Conservation (phyloP, 1,284 basidiomycete species). For the Ustilago xerochloae region DNA sequence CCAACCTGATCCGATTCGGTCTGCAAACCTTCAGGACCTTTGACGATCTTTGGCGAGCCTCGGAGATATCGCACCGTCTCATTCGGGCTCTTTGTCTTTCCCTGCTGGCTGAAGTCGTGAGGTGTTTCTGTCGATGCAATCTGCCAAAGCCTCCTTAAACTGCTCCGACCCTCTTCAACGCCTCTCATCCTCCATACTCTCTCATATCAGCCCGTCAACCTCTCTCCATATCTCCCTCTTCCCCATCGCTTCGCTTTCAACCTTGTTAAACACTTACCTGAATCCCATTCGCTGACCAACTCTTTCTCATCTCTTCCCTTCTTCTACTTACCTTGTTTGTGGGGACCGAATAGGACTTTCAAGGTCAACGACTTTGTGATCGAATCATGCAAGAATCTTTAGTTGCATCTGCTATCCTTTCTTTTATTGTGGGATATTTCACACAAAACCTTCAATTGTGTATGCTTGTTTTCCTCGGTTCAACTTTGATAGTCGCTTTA, state of each 20-base stretch:
- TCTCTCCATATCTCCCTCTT: too few relatives aligned
- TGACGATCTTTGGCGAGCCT: neutral
- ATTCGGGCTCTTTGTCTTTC: too few relatives aligned
- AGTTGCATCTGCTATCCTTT: conserved; percentile 9
- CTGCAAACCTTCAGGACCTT: too few relatives aligned
- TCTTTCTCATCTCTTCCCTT: neutral
- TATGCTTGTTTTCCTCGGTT: conserved; percentile 22
- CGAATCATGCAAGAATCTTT: conserved; percentile 45
- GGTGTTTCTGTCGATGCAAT: too few relatives aligned
- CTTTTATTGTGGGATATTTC: conserved; percentile 33
- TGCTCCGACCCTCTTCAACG: too few relatives aligned
- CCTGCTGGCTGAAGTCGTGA: too few relatives aligned
- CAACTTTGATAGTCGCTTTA: conserved; percentile 16
- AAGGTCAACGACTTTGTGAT: conserved; percentile 35
- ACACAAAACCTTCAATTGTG: conserved; percentile 37
- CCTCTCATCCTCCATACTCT: too few relatives aligned
- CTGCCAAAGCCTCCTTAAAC: too few relatives aligned
- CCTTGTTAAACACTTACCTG: neutral
- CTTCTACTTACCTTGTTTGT: neutral
- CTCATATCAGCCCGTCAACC: too few relatives aligned
- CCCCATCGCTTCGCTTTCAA: neutral
- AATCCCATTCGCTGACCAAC: too few relatives aligned
- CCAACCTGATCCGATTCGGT: too few relatives aligned
- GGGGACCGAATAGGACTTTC: conserved; percentile 47
- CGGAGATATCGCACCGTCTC: too few relatives aligned